Conservation (phyloP, 1,139 yeast species). For the Candida neerlandica region DNA sequence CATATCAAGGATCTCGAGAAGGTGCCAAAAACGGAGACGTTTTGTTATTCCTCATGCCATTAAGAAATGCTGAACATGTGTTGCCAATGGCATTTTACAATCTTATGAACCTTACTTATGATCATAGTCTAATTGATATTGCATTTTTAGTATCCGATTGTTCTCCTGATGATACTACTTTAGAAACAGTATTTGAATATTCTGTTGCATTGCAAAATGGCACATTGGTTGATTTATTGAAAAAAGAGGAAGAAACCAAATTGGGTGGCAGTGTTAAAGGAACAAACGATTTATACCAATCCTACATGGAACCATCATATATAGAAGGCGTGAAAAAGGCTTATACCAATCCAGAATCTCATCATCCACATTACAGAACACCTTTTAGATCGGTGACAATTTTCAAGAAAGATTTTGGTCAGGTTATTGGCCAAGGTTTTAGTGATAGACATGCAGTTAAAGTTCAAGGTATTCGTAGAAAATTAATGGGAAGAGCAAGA, state of each 20-base stretch:
- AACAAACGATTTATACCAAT: conserved; percentile 61
- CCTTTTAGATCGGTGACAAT: conserved; percentile 80
- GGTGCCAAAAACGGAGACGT: conserved; percentile 65
- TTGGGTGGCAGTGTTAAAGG: conserved; percentile 42
- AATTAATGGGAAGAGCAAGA: conserved; percentile 87
- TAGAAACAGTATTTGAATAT: conserved; percentile 66
- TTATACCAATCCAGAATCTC: conserved; percentile 57
- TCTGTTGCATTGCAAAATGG: conserved; percentile 73
- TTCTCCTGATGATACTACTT: conserved; percentile 71
- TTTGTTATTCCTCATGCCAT: conserved; percentile 72
- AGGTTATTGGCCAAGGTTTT: conserved; percentile 84
- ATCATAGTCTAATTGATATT: conserved; percentile 77
- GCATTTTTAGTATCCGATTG: conserved; percentile 88
- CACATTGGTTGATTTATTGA: conserved; percentile 54
- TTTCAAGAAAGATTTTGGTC: conserved; percentile 83
- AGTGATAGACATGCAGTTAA: conserved; percentile 87
- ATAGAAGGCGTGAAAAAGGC: conserved; percentile 58
- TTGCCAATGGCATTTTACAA: conserved; percentile 83
- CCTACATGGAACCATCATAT: conserved; percentile 71
- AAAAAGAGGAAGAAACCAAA: conserved; percentile 38
- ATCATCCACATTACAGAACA: conserved; percentile 61
- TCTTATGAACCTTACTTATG: conserved; percentile 82
- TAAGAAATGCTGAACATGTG: conserved; percentile 80
- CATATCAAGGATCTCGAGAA: conserved; percentile 54
- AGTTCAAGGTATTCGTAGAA: conserved; percentile 86